Evolutionary conservation across 192 early-diverging fungal species (phyloP), one percentile per base, ranked within the genome.

Genomic region (Rhizophagus clarus): DNA sequence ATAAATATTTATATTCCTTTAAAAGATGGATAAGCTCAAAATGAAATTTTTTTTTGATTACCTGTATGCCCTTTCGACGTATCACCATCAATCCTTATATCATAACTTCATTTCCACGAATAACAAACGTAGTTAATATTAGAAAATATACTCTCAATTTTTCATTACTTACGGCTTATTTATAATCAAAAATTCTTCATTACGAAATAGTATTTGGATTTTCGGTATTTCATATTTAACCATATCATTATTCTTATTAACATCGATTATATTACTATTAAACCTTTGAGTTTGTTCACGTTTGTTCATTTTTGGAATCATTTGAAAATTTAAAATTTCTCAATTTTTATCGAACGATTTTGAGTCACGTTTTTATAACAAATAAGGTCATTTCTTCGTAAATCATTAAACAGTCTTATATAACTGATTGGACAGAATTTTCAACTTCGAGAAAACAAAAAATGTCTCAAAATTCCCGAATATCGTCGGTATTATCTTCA

Each of bases 141-240:
- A 42, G 10, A n/a, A 37, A 45, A 71, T 8, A 72, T 34, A 26
- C 12, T 45, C 11, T 7, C 24, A n/a, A 2, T 40, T 45, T 69
- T 79, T 56, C 42, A 61, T 79, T 82, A 81, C 84, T 17, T 82
- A 82, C 45, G 83, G 85, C 73, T 86, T 86, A 75, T 86, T 56
- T 28, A 86, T 47, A 26, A 86, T 63, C 9, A 86, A 81, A 61
- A 76, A 86, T 20, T 82, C 76, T 11, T 75, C 71, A 67, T 82
- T 84, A n/a, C 72, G 42, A 37, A 80, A 81, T 49, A 84, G 17
- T 56, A 69, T 69, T 60, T 68, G 69, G 4, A 68, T 68, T 22
- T 29, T 22, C 28, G 40, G 67, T 11, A 40, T 12, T 45, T 14
- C 42, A 45, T 45, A 45, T 45, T 45, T 45, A 45, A 11, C 42